These are phyloP conservation scores for Gossypium thurberi DNA, from an alignment of 345 rosid genomes.

Conservation along the genomic window DNA sequence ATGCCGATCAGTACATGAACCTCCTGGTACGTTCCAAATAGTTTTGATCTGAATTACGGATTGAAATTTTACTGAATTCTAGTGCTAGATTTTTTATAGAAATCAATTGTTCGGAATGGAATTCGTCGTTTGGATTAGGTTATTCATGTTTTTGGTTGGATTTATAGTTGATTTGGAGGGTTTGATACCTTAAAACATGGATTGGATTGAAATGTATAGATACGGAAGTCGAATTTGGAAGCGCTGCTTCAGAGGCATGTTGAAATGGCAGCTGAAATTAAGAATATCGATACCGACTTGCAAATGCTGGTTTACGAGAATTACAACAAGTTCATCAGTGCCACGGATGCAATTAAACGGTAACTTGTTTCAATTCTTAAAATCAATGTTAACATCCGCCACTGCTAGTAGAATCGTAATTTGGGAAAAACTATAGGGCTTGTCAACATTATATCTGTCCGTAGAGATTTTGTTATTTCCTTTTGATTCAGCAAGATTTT, in stretches of 20 bases:
- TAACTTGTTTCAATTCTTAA: constrained; percentile 18
- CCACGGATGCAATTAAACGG: constrained; percentile 97
- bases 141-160: neutral
- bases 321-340: constrained; percentile 94
- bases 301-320: constrained; percentile 97
- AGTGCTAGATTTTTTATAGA: neutral
- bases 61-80: neutral
- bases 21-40: constrained; percentile 47
- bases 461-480: neutral
- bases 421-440: neutral
- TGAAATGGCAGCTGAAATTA: constrained; percentile 95
- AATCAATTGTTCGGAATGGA: neutral
- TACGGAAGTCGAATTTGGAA: constrained; percentile 73
- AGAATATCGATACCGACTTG: constrained; percentile 95
- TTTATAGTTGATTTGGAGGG: neutral
- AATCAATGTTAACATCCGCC: neutral
- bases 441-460: neutral
- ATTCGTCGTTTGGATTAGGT: neutral
- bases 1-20: constrained; percentile 90
- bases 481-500: neutral
- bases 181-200: neutral
- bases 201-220: constrained; percentile 35
- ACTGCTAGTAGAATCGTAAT: neutral
- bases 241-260: constrained; percentile 87
- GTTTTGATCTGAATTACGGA: neutral